Evolutionary conservation across 2,329 filamentous ascomycete species (phyloP).

Genomic region (Sclerotinia spermophila): DNA sequence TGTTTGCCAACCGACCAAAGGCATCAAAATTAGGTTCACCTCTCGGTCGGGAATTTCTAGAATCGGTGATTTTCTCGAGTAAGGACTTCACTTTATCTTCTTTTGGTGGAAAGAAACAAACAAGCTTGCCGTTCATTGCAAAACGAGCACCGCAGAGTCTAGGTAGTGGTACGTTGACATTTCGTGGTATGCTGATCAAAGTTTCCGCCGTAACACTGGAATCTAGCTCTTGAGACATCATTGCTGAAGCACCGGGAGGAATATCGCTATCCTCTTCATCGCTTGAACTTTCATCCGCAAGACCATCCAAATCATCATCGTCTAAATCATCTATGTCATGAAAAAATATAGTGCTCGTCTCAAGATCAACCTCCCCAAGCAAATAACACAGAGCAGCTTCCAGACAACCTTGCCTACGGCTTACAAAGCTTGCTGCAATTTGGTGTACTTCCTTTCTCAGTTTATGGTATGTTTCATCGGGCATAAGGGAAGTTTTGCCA

Average conservation of each 20-base stretch:
- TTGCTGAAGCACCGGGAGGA: conserved; percentile 41
- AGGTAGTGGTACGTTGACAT: conserved; percentile 52
- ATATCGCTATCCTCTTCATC: conserved; percentile 65
- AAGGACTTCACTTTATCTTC: conserved; percentile 52
- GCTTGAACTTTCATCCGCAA: conserved; percentile 76
- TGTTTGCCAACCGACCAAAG: conserved; percentile 56
- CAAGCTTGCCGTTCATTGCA: conserved; percentile 57
- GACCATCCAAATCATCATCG: conserved; percentile 51
- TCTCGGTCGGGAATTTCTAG: conserved; percentile 45
- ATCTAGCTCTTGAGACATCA: conserved; percentile 60
- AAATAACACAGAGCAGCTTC: conserved; percentile 61
- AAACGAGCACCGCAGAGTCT: conserved; percentile 59
- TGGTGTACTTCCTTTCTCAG: conserved; percentile 55
- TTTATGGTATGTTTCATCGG: conserved; percentile 50
- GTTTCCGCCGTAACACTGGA: conserved; percentile 51
- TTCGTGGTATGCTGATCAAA: conserved; percentile 49
- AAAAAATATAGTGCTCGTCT: conserved; percentile 58
- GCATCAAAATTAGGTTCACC: conserved; percentile 57
- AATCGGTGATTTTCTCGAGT: conserved; percentile 46
- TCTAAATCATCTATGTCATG: conserved; percentile 56
- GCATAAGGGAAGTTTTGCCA: conserved; percentile 60
- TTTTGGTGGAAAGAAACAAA: conserved; percentile 67
- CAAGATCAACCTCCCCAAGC: conserved; percentile 59
- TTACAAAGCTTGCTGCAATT: conserved; percentile 53
- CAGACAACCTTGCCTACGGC: conserved; percentile 58